Evolutionary conservation across 192 early-diverging fungal species (phyloP).

Genomic region (Coemansia sp.): DNA sequence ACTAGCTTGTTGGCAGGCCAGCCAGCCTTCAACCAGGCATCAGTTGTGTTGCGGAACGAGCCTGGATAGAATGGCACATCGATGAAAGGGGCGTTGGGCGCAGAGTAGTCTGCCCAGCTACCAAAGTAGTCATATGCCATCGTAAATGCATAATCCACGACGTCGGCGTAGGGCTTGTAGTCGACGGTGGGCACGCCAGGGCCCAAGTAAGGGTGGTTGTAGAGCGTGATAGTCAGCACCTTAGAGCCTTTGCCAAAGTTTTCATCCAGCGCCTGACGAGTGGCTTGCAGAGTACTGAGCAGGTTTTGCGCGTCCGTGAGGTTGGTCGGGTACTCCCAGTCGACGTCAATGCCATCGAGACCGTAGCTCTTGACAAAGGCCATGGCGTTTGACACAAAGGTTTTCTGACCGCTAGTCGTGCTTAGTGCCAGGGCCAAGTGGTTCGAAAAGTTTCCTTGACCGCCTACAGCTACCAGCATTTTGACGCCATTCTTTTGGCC

Average conservation of each 20-base stretch:
- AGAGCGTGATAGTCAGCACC: conserved; percentile 68
- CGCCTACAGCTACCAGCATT: conserved; percentile 72
- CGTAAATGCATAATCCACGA: conserved; percentile 67
- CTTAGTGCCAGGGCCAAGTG: conserved; percentile 62
- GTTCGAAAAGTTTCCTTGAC: conserved; percentile 67
- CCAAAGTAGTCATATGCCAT: conserved; percentile 77
- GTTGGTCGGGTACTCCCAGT: conserved; percentile 72
- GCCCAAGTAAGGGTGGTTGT: conserved; percentile 65
- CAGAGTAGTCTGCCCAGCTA: conserved; percentile 64
- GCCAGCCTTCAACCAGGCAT: conserved; percentile 62
- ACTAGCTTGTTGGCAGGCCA: conserved; percentile 66
- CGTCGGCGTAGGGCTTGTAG: conserved; percentile 61
- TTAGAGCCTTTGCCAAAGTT: conserved; percentile 58
- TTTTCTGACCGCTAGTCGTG: conserved; percentile 54
- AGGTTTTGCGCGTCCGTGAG: conserved; percentile 63
- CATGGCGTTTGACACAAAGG: conserved; percentile 61
- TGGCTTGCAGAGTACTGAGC: conserved; percentile 60
- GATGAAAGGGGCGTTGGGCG: conserved; percentile 52
- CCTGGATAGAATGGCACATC: conserved; percentile 48
- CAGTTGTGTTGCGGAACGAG: conserved; percentile 58
- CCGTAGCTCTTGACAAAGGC: conserved; percentile 58
- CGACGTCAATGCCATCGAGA: conserved; percentile 77
- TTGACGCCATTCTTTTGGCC: conserved; percentile 53
- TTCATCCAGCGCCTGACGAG: conserved; percentile 58
- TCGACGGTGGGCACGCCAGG: conserved; percentile 59